Base-by-base conservation (phyloP, 352 stramenopile species). In the Phytophthora crassamura region DNA sequence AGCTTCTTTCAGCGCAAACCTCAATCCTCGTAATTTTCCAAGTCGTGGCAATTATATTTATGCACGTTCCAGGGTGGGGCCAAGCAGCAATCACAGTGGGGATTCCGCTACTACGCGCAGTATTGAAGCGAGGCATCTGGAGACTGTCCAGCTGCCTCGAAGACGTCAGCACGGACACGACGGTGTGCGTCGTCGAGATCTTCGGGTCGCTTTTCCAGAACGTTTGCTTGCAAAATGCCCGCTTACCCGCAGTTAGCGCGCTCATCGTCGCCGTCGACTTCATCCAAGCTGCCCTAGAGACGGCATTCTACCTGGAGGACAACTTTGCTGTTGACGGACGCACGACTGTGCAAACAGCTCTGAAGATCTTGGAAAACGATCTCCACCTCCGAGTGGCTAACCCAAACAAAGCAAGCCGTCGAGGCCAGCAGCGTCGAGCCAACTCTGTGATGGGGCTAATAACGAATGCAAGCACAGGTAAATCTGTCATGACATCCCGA, bases 151-250 rank as follows among this genome's bases (percentile, higher is more conserved):
- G 49, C 1, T 69, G 56, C 5, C 53, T 77, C 2, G 48, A 49
- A 22, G 69, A 76, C 39, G 47, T 77, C 36, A 65, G 57, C 15
- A 70, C 49, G 5, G 69, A 70, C 20, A 49, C 66, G n/a, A 64
- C 53, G 0, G 15, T 77, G n/a, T 77, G 64, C 22, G 47, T 67
- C 8, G 50, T 59, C n/a, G 64, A 77, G n/a, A 66, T 77, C 38
- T 69, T 67, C 10, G 64, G 69, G 2, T 66, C 64, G 9, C 47
- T 77, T 16, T 77, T 70, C 35, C 48, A 71, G 36, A 76, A 71
- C 16, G 50, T 62, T 33, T 75, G 53, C 32, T 33, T 74, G 14
- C 60, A 75, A 25, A 67, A 46, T 11, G 49, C 63, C 11, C 56
- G 64, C 12, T 62, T 43, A 1, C 57, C 49, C 2, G 20, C 4